phyloP scores from a whole-genome alignment of 192 early-diverging fungal genomes.

The Backusella australiensis region DNA sequence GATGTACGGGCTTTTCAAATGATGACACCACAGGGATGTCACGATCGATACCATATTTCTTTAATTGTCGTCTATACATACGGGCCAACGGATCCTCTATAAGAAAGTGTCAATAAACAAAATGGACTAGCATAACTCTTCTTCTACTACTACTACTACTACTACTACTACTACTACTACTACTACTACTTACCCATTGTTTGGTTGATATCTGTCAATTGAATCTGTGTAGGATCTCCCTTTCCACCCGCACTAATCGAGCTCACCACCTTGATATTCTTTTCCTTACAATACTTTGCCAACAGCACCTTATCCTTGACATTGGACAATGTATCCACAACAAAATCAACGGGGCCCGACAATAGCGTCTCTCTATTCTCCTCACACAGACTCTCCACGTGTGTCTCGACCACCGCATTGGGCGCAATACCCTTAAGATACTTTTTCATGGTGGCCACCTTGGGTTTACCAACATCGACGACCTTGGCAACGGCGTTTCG shows the following conservation, averaged over 20 bases:
- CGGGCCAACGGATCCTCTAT: conserved; percentile 88
- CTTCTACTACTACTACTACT: no score
- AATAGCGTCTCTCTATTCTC: conserved; percentile 65
- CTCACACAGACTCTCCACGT: conserved; percentile 66
- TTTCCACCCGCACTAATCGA: conserved; percentile 96
- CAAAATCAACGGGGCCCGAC: conserved; percentile 56
- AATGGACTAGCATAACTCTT: not conserved
- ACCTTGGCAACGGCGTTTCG: conserved; percentile 85
- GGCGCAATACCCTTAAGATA: conserved; percentile 76
- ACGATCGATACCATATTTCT: conserved; percentile 62
- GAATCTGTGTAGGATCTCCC: conserved; percentile 88
- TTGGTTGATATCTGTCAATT: conserved; percentile 90
- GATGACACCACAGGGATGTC: conserved; percentile 90
- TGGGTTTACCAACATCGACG: conserved; percentile 79
- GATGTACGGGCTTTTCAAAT: conserved; percentile 83
- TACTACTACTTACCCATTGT: conserved; percentile 60
- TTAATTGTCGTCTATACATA: conserved; percentile 72
- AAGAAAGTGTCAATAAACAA: not conserved
- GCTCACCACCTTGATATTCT: conserved; percentile 72
- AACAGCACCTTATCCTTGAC: conserved; percentile 85
- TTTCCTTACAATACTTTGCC: conserved; percentile 76
- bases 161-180: no score
- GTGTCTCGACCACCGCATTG: conserved; percentile 72
- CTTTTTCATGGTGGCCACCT: conserved; percentile 67
- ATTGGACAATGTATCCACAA: conserved; percentile 90